These are phyloP conservation scores for Blastobotrys apis DNA, from an alignment of 1,139 yeast genomes.

Conservation along the genomic window DNA sequence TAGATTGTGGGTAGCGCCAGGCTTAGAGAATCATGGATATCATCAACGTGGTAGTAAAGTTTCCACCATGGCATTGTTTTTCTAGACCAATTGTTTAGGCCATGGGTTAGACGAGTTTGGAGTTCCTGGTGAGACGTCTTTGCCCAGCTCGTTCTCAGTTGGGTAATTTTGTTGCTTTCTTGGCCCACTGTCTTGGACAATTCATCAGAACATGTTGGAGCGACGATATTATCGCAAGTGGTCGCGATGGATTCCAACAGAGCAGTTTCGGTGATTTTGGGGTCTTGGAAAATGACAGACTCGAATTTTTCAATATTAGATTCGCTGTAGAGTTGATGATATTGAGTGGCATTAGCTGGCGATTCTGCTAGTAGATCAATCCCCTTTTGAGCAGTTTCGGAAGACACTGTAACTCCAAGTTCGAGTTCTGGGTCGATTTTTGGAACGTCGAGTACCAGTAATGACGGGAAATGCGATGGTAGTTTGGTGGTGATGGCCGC, in stretches of 20 bases:
- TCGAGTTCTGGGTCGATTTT: constrained; percentile 8
- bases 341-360: constrained; percentile 30
- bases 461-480: constrained; percentile 24
- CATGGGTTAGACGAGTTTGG: constrained; percentile 31
- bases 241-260: constrained; percentile 26
- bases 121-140: constrained; percentile 37
- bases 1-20: constrained; percentile 23
- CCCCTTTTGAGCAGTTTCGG: constrained; percentile 28
- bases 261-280: constrained; percentile 16
- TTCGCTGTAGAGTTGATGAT: constrained; percentile 22
- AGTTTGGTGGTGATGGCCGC: constrained; percentile 20
- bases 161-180: constrained; percentile 22
- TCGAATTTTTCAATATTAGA: constrained; percentile 29
- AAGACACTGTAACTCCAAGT: constrained; percentile 17
- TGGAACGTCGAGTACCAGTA: constrained; percentile 25
- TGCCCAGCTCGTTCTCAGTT: constrained; percentile 35
- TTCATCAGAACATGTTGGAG: constrained; percentile 18
- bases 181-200: constrained; percentile 14
- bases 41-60: constrained; percentile 37
- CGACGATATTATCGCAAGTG: constrained; percentile 29
- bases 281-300: constrained; percentile 22
- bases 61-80: constrained; percentile 38
- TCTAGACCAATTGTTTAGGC: constrained; percentile 24
- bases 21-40: constrained; percentile 29
- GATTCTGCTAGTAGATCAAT: constrained; percentile 28